Base-by-base conservation (phyloP, 768 basidiomycete genomes). In the Vararia minispora region DNA sequence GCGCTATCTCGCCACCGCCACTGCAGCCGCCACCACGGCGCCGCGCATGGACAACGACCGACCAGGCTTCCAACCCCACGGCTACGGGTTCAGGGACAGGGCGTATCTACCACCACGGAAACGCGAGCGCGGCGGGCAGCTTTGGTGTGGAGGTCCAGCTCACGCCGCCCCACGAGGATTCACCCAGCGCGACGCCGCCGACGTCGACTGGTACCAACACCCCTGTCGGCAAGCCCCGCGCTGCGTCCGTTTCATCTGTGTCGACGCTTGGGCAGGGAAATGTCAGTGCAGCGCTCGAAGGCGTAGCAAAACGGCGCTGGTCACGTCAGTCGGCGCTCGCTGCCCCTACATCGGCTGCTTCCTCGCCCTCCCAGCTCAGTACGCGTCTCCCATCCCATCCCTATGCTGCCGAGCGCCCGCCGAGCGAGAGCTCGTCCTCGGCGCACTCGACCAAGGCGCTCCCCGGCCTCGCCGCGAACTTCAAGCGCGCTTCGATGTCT, bases 291-390 rank as follows among this genome's bases (percentile, higher is more conserved):
- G 37, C 14, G 23, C 41, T 42, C 36, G 31, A 42, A 30, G 8
- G 10, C 41, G n/a, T n/a, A n/a, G n/a, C n/a, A n/a, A n/a, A n/a
- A 5, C 49, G 54, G 30, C 52, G 57, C 10, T 61, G 58, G 58
- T 58, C 59, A 3, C 49, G 57, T 12, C 58, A 57, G 37, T 53
- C 54, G 14, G 44, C 40, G 22, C 40, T 68, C 78, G 7, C 65
- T 69, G 16, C 65, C 68, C 33, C 53, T 65, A 71, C 71, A 4
- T 77, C 78, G 8, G 76, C 79, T 2, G 66, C 60, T 20, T 79
- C 74, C 5, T 76, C 79, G 12, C 66, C 73, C 21, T 74, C 76
- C 4, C 66, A 69, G 12, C 53, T 68, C 18, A 72, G 62, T 5
- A 30, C 42, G 10, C 38, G 47, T 13, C 24, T 40, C 6, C 17